These are phyloP conservation scores for Petasospora rhodanensis DNA, from an alignment of 1,139 yeast species.

Conservation along the genomic window DNA sequence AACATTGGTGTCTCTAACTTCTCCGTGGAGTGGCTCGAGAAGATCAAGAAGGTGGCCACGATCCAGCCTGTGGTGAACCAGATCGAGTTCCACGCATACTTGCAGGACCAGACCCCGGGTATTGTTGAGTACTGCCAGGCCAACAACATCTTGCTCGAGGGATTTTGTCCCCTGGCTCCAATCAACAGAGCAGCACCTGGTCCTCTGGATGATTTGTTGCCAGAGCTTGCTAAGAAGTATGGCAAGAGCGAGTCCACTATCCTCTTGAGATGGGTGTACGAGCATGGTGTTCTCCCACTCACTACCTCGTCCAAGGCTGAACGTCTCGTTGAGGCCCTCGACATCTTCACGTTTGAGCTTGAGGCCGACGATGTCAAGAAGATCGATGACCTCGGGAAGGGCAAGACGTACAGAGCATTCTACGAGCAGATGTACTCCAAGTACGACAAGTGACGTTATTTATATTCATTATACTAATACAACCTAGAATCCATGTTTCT, in stretches of 20 bases:
- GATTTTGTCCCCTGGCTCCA: slow-evolving; percentile 81
- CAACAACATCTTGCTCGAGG: slow-evolving; percentile 58
- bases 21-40: slow-evolving; percentile 47
- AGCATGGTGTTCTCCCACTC: slow-evolving; percentile 37
- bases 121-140: slow-evolving; percentile 49
- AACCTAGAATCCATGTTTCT: too few species aligned
- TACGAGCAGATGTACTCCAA: slow-evolving; percentile 12
- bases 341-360: slow-evolving; percentile 38
- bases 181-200: slow-evolving; percentile 46
- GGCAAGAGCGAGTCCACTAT: slow-evolving; percentile 33
- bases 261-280: slow-evolving; percentile 36
- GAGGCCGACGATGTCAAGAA: slow-evolving; percentile 30
- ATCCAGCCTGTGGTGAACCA: slow-evolving; percentile 68
- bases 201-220: slow-evolving; percentile 23
- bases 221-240: slow-evolving; percentile 31
- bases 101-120: slow-evolving; percentile 55
- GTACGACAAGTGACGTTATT: slow-evolving; percentile 4
- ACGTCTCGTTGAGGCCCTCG: slow-evolving; percentile 41
- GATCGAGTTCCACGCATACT: slow-evolving; percentile 69
- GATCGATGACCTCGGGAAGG: slow-evolving; percentile 28
- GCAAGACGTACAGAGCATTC: slow-evolving; percentile 31
- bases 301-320: slow-evolving; percentile 45
- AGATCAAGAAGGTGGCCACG: slow-evolving; percentile 46
- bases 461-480: too few species aligned
- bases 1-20: slow-evolving; percentile 80